Evolutionary conservation across 306 rosid species (phyloP), one percentile per base, ranked within the genome.

Genomic region (Albizia julibrissin): DNA sequence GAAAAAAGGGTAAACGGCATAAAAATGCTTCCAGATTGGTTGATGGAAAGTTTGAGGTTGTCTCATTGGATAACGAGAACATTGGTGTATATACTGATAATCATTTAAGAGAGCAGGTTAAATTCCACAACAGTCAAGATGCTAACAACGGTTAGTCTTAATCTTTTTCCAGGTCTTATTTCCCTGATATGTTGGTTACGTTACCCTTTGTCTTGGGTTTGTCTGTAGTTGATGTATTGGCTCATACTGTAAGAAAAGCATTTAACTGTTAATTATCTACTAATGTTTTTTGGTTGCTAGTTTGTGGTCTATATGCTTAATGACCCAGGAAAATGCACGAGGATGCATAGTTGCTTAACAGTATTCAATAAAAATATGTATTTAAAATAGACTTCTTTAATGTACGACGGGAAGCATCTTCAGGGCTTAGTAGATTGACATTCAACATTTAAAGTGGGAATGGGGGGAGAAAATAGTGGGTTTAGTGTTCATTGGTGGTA

Each of bases 1-100:
- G 91, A 18, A 93, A 83, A 90, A 92, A 80, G 84, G 86, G 90
- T 73, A 89, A 88, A 84, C 86, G 97, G 39, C 93, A 83, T 26
- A 93, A 80, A 85, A 89, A 82, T 89, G 85, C 92, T 81, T 80
- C 93, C 68, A 93, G 79, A 84, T 58, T 78, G 72, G 72, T 79
- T 67, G 94, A 90, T 70, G 94, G 88, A 86, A 92, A 86, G 87
- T 72, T 78, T 78, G 90, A 82, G 72, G 40, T 70, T 43, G 74
- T 80, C 70, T 67, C 86, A 49, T 79, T 82, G 71, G 90, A 81
- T 56, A 87, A 79, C 71, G 87, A 90, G 66, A 91, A 54, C 81
- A 74, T 15, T 43, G 90, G 71, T 83, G 66, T 88, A 85, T 75
- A 52, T 50, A 15, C 83, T 56, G 90, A 87, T 69, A 19, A 85